A percentile compares a stretch with the other conserved stretches of the same genome.
Conservation (phyloP, 2,329 filamentous ascomycete species). For the Claviceps purpurea region DNA sequence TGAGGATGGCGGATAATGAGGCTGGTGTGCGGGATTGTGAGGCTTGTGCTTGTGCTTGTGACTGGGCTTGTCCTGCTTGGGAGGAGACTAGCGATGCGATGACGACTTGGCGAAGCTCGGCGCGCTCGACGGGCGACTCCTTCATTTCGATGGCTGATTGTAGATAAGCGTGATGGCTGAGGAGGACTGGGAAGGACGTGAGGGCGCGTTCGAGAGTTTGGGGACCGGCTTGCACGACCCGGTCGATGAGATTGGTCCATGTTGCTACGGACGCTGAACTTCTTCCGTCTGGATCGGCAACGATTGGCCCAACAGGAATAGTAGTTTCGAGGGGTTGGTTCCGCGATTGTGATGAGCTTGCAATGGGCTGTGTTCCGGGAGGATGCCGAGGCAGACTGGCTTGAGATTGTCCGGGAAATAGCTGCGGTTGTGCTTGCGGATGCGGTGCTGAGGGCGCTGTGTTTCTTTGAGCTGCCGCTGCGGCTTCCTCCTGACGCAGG, state of each 20-base stretch:
- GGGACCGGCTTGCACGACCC: constrained; percentile 36
- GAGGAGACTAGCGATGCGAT: constrained; percentile 30
- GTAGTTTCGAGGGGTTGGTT: not conserved
- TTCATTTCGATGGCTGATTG: constrained; percentile 39
- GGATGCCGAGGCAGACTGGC: not conserved
- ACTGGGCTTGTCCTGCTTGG: constrained; percentile 27
- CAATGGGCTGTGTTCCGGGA: not conserved
- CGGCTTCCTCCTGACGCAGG: constrained; percentile 61
- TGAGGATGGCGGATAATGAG: not conserved
- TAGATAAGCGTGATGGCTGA: constrained; percentile 34
- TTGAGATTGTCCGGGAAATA: not conserved
- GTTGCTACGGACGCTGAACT: constrained; percentile 13
- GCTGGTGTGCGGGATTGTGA: constrained; percentile 11
- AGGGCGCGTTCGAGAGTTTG: constrained; percentile 32
- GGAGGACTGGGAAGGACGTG: constrained; percentile 32
- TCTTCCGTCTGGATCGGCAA: constrained; percentile 1
- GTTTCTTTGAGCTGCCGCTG: constrained; percentile 31
- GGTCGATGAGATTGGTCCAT: constrained; percentile 39
- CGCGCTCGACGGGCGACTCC: constrained; percentile 31
- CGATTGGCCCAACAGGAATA: not conserved
- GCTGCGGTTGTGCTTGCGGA: not conserved
- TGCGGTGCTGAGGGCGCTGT: constrained; percentile 5
- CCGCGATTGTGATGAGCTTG: not conserved
- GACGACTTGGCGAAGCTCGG: constrained; percentile 37
- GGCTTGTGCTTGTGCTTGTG: constrained; percentile 1